Base-by-base conservation (phyloP, 23 red algal genomes). In the Chondrus crispus region DNA sequence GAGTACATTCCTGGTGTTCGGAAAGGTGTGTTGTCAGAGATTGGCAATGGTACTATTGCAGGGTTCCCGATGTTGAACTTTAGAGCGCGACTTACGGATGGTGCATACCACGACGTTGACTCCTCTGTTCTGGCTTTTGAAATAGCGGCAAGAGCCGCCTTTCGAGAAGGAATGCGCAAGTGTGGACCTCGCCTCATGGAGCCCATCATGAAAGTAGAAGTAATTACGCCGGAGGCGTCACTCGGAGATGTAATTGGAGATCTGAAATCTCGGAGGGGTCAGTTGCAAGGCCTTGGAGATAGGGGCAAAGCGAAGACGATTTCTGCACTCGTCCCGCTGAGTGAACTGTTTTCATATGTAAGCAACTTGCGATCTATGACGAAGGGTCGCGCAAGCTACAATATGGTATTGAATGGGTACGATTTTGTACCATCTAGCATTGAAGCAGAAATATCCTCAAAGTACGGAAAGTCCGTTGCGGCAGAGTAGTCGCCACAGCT, bases 101-200 rank as follows among this genome's bases (percentile, higher is more conserved):
- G 97, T 50, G 88, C 97, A 26, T 99, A 92, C 81, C 97, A 99
- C 77, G 94, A 99, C 48, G 97, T 99, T 8, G 97, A 99, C 87
- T 99, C 97, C 0, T 99, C 97, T 43, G 97, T 99, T 42, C 95
- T 99, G 2, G 97, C 97, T 40, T 99, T 99, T 57, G 97, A 99
- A 77, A 95, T 99, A 87, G 97, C 97, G 42, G 88, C 84, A 28
- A 82, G 97, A 54, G 94, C 94, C 2, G 97, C 97, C 30, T 96
- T 96, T 81, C 85, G 95, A 37, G 86, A 99, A 74, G 97, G 93
- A 22, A 93, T 99, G 29, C 64, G 81, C 32, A 95, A 96, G 81
- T 87, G 83, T 54, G 91, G 85, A 19, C 93, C 97, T 20, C 82
- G 91, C 18, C 89, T 99, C 41, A 95, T 99, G 93, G 97, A 99